Evolutionary conservation across 208 protist species (phyloP).

Genomic region (Trypanosoma brucei): DNA sequence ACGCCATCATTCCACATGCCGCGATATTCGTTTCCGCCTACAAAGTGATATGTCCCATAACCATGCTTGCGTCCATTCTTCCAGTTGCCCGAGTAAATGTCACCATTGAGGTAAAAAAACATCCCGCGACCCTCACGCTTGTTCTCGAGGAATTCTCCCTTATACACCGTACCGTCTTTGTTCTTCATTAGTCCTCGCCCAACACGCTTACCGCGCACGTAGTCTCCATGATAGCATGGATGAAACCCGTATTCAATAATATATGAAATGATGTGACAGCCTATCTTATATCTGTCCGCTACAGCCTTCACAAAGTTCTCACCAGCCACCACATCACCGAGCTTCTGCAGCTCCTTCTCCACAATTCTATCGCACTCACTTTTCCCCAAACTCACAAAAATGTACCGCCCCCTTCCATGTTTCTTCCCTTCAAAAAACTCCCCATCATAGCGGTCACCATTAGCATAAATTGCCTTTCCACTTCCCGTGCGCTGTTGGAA

Average conservation of each 20-base stretch:
- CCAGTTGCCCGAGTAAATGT: slow-evolving; percentile 88
- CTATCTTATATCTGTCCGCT: slow-evolving; percentile 53
- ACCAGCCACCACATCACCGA: slow-evolving; percentile 15
- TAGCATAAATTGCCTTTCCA: slow-evolving; percentile 79
- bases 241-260: slow-evolving; percentile 66
- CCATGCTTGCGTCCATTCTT: slow-evolving; percentile 73
- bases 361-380: slow-evolving; percentile 81
- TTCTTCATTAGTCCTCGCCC: slow-evolving; percentile 88
- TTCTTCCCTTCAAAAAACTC: slow-evolving; percentile 89
- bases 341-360: slow-evolving; percentile 47
- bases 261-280: slow-evolving; percentile 52
- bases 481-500: slow-evolving; percentile 86
- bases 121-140: slow-evolving; percentile 87
- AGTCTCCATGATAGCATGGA: slow-evolving; percentile 86
- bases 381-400: slow-evolving; percentile 64
- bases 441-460: slow-evolving; percentile 84
- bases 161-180: slow-evolving; percentile 87
- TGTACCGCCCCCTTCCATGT: slow-evolving; percentile 78
- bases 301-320: slow-evolving; percentile 32
- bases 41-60: slow-evolving; percentile 89
- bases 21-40: slow-evolving; percentile 75
- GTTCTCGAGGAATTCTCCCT: slow-evolving; percentile 88
- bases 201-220: slow-evolving; percentile 70
- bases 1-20: slow-evolving; percentile 71
- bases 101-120: slow-evolving; percentile 90